Base-by-base conservation (phyloP, 768 basidiomycete species). In the Pulveroboletus sp. region DNA sequence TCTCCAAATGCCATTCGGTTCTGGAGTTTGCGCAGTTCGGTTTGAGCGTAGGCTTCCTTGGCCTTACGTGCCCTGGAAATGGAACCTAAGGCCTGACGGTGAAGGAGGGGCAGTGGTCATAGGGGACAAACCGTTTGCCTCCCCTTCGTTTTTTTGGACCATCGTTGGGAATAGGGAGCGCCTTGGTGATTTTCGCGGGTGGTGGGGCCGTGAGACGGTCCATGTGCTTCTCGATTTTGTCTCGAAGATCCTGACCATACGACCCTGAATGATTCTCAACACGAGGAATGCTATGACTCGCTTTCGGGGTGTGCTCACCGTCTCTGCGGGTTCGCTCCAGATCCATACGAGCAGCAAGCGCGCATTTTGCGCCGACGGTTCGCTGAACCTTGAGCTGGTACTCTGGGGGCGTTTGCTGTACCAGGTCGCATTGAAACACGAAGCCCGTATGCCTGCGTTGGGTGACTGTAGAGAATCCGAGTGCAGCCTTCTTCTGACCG, bases 21-120 rank as follows among this genome's bases (percentile, higher is more conserved):
- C 71, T 98, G 95, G 55, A 96, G 75, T 70, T 98, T 98, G 55
- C 93, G 84, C 39, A 99, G 75, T 66, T 99, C 96, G 2, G 96
- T 98, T 69, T 93, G 89, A 5, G 93, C 93, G 62, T 94, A 94
- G 1, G 93, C 93, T 69, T 98, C 96, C 65, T 99, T 99, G n/a
- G 93, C 89, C 66, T 97, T 95, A 40, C 96, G 83, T 1, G 95
- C 96, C 8, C 94, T 96, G 33, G 4, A 10, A 47, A 24, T 28
- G 26, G 21, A 11, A 36, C 2, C 11, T 57, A 41, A 57, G 42
- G 46, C 31, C 24, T 6, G n/a, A 47, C 3, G 4, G 21, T 15
- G 13, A 46, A 26, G 21, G 13, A 21, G 32, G 38, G 21, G 44
- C 27, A 48, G 13, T 35, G 10, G n/a, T 28, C 6, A 24, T 17